A percentile compares a stretch with the other conserved stretches of the same genome.
Conservation (phyloP, 179 eudicot species). For the Beta corolliflora region DNA sequence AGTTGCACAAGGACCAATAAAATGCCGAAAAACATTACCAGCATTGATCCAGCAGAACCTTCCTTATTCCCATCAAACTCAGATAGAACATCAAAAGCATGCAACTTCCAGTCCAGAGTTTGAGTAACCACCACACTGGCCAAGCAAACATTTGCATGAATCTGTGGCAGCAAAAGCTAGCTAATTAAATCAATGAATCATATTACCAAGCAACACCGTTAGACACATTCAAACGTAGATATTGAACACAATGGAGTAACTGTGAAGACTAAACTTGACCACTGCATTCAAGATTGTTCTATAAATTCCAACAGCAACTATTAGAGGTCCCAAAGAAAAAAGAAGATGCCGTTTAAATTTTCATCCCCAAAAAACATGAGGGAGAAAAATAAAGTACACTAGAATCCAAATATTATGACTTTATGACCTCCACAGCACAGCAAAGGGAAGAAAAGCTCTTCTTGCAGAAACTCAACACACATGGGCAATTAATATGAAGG, state of each 20-base stretch:
- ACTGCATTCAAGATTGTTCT: not conserved
- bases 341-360: not conserved
- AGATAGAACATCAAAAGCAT: conserved; percentile 95
- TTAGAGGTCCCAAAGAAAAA: not conserved
- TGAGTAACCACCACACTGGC: conserved; percentile 94
- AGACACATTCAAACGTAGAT: not conserved
- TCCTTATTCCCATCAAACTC: conserved; percentile 88
- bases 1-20: not conserved
- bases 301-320: not conserved
- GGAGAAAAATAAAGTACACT: not conserved
- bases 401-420: not conserved
- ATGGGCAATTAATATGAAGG: not conserved
- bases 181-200: not conserved
- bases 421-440: too few species aligned
- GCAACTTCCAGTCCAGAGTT: conserved; percentile 96
- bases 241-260: not conserved
- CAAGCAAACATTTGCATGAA: conserved; percentile 96
- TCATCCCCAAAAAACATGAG: not conserved
- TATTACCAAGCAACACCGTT: not conserved
- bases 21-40: conserved; percentile 46
- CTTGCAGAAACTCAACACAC: not conserved
- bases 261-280: not conserved
- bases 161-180: conserved; percentile 45
- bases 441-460: not conserved
- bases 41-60: conserved; percentile 75